phyloP scores from a whole-genome alignment of 2,329 filamentous ascomycete genomes.

The Furcasterigmium furcatum region DNA sequence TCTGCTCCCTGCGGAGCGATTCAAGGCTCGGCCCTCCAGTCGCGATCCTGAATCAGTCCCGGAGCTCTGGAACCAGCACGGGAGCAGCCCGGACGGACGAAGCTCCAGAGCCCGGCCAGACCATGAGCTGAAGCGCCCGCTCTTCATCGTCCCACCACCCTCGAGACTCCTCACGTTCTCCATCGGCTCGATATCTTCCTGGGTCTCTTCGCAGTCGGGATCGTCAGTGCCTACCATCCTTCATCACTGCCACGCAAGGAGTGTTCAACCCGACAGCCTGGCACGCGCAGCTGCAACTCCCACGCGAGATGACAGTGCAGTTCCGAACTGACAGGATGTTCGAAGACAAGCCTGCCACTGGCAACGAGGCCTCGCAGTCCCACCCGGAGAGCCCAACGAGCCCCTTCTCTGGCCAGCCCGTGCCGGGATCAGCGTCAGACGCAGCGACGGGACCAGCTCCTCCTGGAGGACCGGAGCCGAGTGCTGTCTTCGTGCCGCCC shows the following conservation, averaged over 20 bases:
- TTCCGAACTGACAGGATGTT: conserved; percentile 4
- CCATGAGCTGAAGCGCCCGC: neutral
- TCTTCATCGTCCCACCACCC: neutral
- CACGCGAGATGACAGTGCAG: no score
- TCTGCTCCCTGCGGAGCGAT: neutral
- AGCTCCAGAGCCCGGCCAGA: neutral
- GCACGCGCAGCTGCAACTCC: no score
- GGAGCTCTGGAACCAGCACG: neutral
- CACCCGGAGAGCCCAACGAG: conserved; percentile 8
- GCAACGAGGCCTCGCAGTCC: neutral
- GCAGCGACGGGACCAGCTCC: neutral
- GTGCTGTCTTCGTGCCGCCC: neutral
- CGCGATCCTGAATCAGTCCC: neutral
- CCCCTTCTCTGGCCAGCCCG: neutral
- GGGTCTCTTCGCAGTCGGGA: neutral
- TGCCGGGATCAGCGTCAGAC: neutral
- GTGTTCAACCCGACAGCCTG: no score
- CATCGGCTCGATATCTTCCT: conserved; percentile 9
- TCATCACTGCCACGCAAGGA: no score
- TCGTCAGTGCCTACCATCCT: neutral
- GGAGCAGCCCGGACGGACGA: neutral
- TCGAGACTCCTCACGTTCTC: neutral
- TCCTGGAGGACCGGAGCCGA: neutral
- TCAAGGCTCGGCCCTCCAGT: neutral
- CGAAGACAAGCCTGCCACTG: neutral